Evolutionary conservation across 306 rosid species (phyloP), one percentile per base, ranked within the genome.

Genomic region (Aeschynomene evenia): DNA sequence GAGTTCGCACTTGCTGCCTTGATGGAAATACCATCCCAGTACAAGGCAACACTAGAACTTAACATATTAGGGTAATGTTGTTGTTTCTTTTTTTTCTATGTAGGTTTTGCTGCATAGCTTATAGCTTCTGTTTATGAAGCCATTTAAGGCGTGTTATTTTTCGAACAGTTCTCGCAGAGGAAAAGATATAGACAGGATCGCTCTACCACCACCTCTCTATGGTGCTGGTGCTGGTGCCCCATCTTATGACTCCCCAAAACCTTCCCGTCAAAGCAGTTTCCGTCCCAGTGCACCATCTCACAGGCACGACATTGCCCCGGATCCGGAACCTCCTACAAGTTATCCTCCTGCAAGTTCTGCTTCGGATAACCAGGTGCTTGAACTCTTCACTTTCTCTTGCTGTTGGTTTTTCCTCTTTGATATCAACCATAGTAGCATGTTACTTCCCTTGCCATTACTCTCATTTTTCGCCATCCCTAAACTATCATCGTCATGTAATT

Each of bases 1-100:
- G 97, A 87, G 57, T 91, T 95, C 77, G 92, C 97, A 60, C 96
- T 89, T 46, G 60, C 88, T 67, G 91, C 97, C 12, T 73, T 95
- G 80, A 95, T 91, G 95, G 97, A 95, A 79, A 91, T 95, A 80
- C 99, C 96, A 34, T 74, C 91, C 40, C 99, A 95, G 79, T 95
- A 95, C 56, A 89, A 87, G 79, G 95, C 97, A 68, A 95, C 95
- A 14, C 72, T 87, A 11, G 99, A 91, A 84, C 95, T 85, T 23
- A 69, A 68, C 74, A 33, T 91, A 67, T 75, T 95, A 86, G 96
- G 99, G 97, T 95, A 83, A 84, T 4, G n/a, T 59, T 76, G 72
- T 64, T 29, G 66, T 49, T 1, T n/a, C 2, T 2, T 55, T 1
- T 1, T 45, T 56, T 34, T 68, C 34, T 19, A 42, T 21, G 23